Evolutionary conservation across 2,329 filamentous ascomycete species (phyloP), one percentile per base, ranked within the genome.

Genomic region (Colletotrichum scovillei): DNA sequence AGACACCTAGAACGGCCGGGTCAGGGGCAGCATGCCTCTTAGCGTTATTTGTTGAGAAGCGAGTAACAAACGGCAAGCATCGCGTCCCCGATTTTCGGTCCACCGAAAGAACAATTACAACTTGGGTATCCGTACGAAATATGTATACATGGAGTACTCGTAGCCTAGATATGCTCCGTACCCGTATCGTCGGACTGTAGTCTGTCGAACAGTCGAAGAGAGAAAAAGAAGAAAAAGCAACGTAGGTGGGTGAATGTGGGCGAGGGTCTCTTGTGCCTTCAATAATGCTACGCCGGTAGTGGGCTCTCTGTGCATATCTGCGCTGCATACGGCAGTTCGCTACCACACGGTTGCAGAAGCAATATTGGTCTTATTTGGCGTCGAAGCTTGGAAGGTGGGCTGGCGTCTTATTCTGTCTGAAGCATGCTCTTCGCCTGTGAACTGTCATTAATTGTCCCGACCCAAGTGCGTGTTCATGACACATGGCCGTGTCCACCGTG

Each of bases 201-300:
- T 5, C 12, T 49, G 60, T 28, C 22, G n/a, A 53, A 22, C 16
- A 19, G 14, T 42, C 5, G 38, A 42, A 19, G 12, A 38, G 12
- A 42, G n/a, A 58, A 28, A 53, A 24, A 30, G 22, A 38, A 28
- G 67, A 58, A 74, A 58, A 66, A 73, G 52, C 63, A 67, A 67
- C 32, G 66, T 42, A 59, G 32, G 60, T 32, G 53, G 68, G 60
- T 32, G 53, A 65, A 32, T 26, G 55, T 42, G 49, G 16, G 42
- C 19, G 42, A 49, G 42, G 42, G 19, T 11, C 42, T 49, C 42
- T 22, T 69, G 35, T 30, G 69, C 64, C 49, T 69, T 58, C 69
- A 72, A 63, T 69, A 72, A 69, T 69, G 49, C 58, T 26, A 63
- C 65, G 49, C 59, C 63, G 52, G 64, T n/a, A 63, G 64, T 67